These are phyloP conservation scores for Mycena haematopus DNA, from an alignment of 768 basidiomycete genomes.

Conservation along the genomic window DNA sequence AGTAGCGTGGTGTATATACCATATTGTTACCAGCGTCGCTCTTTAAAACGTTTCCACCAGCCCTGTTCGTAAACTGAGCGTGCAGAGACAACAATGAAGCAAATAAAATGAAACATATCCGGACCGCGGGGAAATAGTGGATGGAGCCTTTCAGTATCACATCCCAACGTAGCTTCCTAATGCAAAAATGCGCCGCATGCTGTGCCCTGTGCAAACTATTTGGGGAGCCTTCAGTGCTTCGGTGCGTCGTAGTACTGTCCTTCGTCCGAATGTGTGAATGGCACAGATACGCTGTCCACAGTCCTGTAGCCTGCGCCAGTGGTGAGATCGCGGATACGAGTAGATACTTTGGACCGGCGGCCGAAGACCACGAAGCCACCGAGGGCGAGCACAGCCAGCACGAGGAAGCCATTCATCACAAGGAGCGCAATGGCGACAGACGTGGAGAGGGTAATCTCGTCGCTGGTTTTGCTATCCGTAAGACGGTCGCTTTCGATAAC, in stretches of 20 bases:
- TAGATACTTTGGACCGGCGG: neutral
- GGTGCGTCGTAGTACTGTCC: neutral
- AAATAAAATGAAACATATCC: too few relatives aligned
- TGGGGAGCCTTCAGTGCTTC: neutral
- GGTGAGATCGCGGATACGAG: neutral
- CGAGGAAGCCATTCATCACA: slow-evolving; percentile 7
- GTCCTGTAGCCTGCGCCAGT: neutral
- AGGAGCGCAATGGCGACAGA: slow-evolving; percentile 15
- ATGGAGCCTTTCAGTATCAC: too few relatives aligned
- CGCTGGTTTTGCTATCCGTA: neutral
- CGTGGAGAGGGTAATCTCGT: neutral
- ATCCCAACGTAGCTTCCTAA: too few relatives aligned
- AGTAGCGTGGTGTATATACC: too few relatives aligned
- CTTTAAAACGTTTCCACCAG: too few relatives aligned
- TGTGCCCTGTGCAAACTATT: too few relatives aligned
- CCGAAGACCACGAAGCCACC: slow-evolving; percentile 7
- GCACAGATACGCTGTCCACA: slow-evolving; percentile 1
- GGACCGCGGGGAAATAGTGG: too few relatives aligned
- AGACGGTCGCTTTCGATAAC: neutral
- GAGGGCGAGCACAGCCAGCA: slow-evolving; percentile 12
- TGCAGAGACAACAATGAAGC: too few relatives aligned
- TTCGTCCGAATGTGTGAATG: slow-evolving; percentile 5
- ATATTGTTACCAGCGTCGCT: too few relatives aligned
- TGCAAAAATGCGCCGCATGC: too few relatives aligned
- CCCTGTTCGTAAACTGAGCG: too few relatives aligned